These are phyloP conservation scores for Passalora sequoiae DNA, from an alignment of 2,329 filamentous ascomycete genomes.

Conservation along the genomic window DNA sequence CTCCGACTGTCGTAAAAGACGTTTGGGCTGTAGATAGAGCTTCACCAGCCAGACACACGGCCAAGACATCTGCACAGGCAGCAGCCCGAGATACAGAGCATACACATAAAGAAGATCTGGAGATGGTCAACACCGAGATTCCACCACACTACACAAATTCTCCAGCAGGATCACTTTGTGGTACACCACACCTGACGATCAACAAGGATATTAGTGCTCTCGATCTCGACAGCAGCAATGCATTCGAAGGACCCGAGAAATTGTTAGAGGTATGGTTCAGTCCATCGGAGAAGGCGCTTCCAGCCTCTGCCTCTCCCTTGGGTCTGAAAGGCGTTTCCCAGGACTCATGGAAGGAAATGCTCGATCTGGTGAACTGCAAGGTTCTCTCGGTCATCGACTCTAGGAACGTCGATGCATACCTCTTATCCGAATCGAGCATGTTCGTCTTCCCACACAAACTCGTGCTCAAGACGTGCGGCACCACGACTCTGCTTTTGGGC, in stretches of 20 bases:
- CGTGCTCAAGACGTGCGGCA: slow-evolving; percentile 96
- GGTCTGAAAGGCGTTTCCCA: slow-evolving; percentile 81
- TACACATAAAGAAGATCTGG: slow-evolving; percentile 36
- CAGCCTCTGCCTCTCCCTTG: slow-evolving; percentile 62
- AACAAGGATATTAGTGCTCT: slow-evolving; percentile 83
- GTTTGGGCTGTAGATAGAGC: slow-evolving; percentile 97
- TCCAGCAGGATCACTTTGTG: slow-evolving; percentile 65
- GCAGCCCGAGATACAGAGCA: slow-evolving; percentile 4
- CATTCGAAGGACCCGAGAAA: slow-evolving; percentile 98
- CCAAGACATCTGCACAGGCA: slow-evolving; percentile 1
- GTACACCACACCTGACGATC: slow-evolving; percentile 87
- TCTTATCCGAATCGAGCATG: slow-evolving; percentile 98
- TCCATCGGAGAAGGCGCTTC: slow-evolving; percentile 67
- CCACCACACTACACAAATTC: slow-evolving; percentile 71
- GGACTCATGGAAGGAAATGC: slow-evolving; percentile 91
- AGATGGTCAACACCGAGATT: slow-evolving; percentile 81
- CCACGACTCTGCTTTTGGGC: slow-evolving; percentile 85
- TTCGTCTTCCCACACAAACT: slow-evolving; percentile 99
- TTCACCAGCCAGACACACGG: slow-evolving; percentile 54
- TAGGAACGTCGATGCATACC: slow-evolving; percentile 90
- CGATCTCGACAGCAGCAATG: slow-evolving; percentile 89
- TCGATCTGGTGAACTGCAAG: slow-evolving; percentile 98
- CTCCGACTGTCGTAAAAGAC: slow-evolving; percentile 84
- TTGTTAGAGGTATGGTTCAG: slow-evolving; percentile 98
- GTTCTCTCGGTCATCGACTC: slow-evolving; percentile 91